These are phyloP conservation scores for Aspergillus sparsus DNA, from an alignment of 495 filamentous ascomycete species.

Conservation along the genomic window DNA sequence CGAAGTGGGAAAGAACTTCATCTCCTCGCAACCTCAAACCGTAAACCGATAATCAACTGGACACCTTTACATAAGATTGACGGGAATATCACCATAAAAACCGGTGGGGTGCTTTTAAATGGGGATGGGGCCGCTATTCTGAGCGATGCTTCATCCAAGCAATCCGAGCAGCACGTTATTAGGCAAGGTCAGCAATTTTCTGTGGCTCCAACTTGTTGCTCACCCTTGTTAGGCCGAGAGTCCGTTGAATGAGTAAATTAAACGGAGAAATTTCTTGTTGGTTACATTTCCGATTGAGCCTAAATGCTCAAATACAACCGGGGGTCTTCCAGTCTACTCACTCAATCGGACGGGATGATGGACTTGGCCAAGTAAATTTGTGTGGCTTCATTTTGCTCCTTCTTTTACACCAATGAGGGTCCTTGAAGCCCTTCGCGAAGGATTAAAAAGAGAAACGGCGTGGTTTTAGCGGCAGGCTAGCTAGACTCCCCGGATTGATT, in stretches of 20 bases:
- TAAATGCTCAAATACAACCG: constrained; percentile 17
- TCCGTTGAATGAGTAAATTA: background rate
- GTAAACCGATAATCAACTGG: too few relatives aligned
- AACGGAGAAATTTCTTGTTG: constrained; percentile 21
- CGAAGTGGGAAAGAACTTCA: too few relatives aligned
- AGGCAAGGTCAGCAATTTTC: constrained; percentile 11
- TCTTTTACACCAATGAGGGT: constrained; percentile 18
- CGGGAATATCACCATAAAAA: too few relatives aligned
- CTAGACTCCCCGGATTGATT: constrained; percentile 24
- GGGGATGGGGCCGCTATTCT: background rate
- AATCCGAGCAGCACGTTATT: background rate
- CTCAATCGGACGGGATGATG: constrained; percentile 11
- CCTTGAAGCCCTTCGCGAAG: background rate
- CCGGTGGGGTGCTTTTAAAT: background rate
- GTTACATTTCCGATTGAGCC: constrained; percentile 14
- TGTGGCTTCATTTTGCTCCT: constrained; percentile 4
- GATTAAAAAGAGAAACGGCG: constrained; percentile 8
- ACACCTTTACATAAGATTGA: too few relatives aligned
- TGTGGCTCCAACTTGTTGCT: background rate
- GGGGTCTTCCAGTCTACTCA: constrained; percentile 12
- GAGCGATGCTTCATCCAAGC: background rate
- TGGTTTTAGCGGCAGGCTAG: constrained; percentile 12
- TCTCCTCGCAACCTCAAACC: too few relatives aligned
- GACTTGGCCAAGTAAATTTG: background rate
- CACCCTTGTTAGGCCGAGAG: background rate